Conservation (phyloP, 2,329 filamentous ascomycete genomes). For the Tolypocladium pustulatum region DNA sequence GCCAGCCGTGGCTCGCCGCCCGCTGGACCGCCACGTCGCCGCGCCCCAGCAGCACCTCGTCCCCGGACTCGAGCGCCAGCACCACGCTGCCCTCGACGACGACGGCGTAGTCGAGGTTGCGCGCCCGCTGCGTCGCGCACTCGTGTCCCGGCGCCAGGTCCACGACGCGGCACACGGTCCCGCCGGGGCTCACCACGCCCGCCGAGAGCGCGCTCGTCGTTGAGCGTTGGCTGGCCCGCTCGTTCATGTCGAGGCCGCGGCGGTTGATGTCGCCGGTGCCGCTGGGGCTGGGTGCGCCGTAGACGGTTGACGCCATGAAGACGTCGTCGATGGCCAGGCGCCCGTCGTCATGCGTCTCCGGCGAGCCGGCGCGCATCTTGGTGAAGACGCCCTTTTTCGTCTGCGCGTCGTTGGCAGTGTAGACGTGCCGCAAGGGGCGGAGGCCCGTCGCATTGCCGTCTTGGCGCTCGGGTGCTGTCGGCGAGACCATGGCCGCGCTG, state of each 20-base stretch:
- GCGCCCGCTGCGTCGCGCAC: conserved; percentile 38
- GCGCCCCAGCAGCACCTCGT: conserved; percentile 29
- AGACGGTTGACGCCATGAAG: conserved; percentile 26
- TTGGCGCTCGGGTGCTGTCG: background rate
- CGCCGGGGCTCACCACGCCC: conserved; percentile 19
- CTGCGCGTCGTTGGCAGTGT: conserved; percentile 2
- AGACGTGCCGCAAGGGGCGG: conserved; percentile 3
- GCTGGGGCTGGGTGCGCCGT: conserved; percentile 20
- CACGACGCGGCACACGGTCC: conserved; percentile 34
- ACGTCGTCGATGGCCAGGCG: conserved; percentile 27
- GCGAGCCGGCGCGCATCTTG: conserved; percentile 6
- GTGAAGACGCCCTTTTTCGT: conserved; percentile 7
- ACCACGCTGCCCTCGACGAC: conserved; percentile 43
- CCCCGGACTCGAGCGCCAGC: conserved; percentile 40
- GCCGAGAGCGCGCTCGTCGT: conserved; percentile 13
- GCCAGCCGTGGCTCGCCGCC: conserved; percentile 44
- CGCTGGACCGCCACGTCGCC: conserved; percentile 47
- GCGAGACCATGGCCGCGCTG: background rate
- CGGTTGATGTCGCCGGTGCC: conserved; percentile 28
- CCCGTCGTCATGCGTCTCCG: conserved; percentile 17
- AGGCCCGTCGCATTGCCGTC: background rate
- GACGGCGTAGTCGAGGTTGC: conserved; percentile 43
- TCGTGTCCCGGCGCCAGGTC: conserved; percentile 33
- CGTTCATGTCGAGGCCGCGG: conserved; percentile 10
- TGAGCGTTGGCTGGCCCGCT: background rate